These are phyloP conservation scores for Suillus americanus DNA, from an alignment of 768 basidiomycete species.

Conservation along the genomic window DNA sequence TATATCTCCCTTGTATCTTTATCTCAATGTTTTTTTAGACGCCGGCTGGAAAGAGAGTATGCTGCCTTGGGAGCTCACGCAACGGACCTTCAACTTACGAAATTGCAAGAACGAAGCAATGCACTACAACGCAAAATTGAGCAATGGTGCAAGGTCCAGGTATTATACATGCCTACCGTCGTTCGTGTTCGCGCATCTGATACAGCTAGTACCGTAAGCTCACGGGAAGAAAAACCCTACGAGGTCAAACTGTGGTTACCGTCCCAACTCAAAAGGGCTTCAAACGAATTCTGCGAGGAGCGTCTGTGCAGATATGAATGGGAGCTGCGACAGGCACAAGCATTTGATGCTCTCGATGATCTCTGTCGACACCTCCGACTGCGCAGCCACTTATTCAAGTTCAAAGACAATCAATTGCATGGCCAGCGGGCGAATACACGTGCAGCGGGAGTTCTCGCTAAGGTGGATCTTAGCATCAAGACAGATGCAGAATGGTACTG, in stretches of 20 bases:
- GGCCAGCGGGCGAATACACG: conserved; percentile 13
- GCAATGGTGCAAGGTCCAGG: conserved; percentile 29
- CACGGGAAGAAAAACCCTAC: neutral
- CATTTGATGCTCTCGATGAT: conserved; percentile 14
- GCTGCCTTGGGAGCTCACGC: conserved; percentile 18
- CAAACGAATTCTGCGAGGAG: neutral
- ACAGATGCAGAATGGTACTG: conserved; percentile 6
- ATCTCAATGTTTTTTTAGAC: neutral
- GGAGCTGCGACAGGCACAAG: conserved; percentile 13
- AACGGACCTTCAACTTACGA: conserved; percentile 29
- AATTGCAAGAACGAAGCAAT: conserved; percentile 27
- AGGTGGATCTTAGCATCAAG: conserved; percentile 11
- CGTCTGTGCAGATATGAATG: conserved; percentile 2
- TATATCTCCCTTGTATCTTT: neutral
- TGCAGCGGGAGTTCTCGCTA: conserved; percentile 3
- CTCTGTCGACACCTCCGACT: conserved; percentile 9
- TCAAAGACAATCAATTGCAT: conserved; percentile 13
- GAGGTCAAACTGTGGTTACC: conserved; percentile 4
- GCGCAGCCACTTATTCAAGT: conserved; percentile 9
- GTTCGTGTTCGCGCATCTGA: neutral
- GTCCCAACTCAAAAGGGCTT: neutral
- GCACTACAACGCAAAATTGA: conserved; percentile 23
- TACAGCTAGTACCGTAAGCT: neutral
- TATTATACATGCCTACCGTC: conserved; percentile 28
- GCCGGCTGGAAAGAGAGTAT: too few species aligned